Conservation (phyloP, 1,139 yeast species). For the Debaryomyces udenii region DNA sequence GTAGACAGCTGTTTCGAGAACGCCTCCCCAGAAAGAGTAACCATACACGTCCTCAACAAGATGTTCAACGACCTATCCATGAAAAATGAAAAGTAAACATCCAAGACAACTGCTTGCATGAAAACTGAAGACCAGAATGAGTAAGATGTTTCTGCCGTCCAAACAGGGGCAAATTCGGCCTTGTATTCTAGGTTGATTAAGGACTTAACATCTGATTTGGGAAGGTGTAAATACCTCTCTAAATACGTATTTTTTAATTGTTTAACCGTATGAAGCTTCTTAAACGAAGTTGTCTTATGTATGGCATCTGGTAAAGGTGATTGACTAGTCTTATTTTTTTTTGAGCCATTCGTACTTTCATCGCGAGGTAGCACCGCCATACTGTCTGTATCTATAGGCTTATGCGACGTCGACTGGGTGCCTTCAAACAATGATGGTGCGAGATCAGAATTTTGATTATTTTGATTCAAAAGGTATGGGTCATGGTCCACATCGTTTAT, state of each 20-base stretch:
- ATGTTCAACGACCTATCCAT: slow-evolving; percentile 43
- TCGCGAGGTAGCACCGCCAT: neutral
- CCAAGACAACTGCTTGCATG: slow-evolving; percentile 28
- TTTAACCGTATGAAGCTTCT: slow-evolving; percentile 14
- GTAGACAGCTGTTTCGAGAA: slow-evolving; percentile 6
- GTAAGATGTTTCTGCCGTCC: slow-evolving; percentile 25
- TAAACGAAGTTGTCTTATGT: slow-evolving; percentile 12
- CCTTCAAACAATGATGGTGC: neutral
- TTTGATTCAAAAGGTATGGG: neutral
- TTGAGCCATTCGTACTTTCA: slow-evolving; percentile 8
- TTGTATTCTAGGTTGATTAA: slow-evolving; percentile 21
- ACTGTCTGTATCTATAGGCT: neutral
- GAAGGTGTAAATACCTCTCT: slow-evolving; percentile 18
- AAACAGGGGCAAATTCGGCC: slow-evolving; percentile 29
- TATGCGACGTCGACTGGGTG: neutral
- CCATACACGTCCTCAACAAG: slow-evolving; percentile 30
- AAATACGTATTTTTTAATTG: slow-evolving; percentile 19
- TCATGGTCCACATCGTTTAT: neutral
- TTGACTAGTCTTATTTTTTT: neutral
- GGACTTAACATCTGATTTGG: slow-evolving; percentile 17
- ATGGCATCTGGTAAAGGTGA: slow-evolving; percentile 20
- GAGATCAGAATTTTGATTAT: neutral
- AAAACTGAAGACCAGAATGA: slow-evolving; percentile 35
- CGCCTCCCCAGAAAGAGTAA: slow-evolving; percentile 22
- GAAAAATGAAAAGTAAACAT: slow-evolving; percentile 37